phyloP scores from a whole-genome alignment of 306 rosid genomes.

The Vigna hirtella region DNA sequence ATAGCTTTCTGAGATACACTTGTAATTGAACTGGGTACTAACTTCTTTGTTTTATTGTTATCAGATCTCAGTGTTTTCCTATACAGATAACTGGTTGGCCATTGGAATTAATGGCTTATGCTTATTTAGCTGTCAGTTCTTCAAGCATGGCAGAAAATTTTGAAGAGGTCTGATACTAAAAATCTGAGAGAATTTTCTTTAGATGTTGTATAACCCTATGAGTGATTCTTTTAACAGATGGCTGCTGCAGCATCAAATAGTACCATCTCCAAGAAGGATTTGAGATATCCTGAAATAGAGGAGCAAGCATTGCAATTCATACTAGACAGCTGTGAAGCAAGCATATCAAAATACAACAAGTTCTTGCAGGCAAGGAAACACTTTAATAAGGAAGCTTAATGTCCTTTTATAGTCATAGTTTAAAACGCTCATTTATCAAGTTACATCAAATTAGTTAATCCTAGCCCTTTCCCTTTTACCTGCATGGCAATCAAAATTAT shows the following conservation, averaged over 20 bases:
- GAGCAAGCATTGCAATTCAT: slow-evolving; percentile 87
- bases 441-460: neutral
- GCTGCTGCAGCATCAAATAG: slow-evolving; percentile 87
- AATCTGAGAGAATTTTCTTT: slow-evolving; percentile 14
- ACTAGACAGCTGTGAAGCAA: slow-evolving; percentile 85
- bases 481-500: slow-evolving; percentile 11
- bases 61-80: slow-evolving; percentile 90
- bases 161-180: slow-evolving; percentile 70
- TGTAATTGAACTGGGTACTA: slow-evolving; percentile 13
- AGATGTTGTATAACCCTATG: slow-evolving; percentile 30
- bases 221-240: slow-evolving; percentile 65
- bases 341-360: slow-evolving; percentile 86
- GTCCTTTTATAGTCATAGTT: neutral
- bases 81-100: slow-evolving; percentile 95
- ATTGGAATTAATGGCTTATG: slow-evolving; percentile 87
- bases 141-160: slow-evolving; percentile 78
- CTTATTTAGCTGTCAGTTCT: slow-evolving; percentile 89
- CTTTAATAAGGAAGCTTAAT: neutral
- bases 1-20: slow-evolving; percentile 9
- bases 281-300: slow-evolving; percentile 80
- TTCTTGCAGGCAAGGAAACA: slow-evolving; percentile 73
- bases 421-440: slow-evolving; percentile 11
- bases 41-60: slow-evolving; percentile 33
- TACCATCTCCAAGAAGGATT: slow-evolving; percentile 64
- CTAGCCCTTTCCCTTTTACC: neutral